Evolutionary conservation across 2,329 filamentous ascomycete species (phyloP).

Genomic region (Colletotrichum magnum): DNA sequence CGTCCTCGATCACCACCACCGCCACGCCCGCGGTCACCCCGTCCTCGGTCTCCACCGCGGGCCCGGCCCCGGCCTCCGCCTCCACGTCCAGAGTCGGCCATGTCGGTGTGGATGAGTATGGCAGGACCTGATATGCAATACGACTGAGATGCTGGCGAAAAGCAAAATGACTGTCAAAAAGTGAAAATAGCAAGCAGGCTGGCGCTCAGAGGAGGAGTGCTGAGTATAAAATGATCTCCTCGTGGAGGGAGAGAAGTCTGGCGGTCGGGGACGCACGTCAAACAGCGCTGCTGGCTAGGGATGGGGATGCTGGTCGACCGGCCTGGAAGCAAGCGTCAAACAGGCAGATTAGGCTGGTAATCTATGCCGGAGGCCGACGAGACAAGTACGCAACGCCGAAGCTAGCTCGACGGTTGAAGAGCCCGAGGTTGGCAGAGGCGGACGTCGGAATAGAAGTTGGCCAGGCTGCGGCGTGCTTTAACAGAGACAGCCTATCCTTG

Average conservation of each 20-base stretch:
- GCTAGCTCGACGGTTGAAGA: not conserved
- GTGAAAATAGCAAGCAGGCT: not conserved
- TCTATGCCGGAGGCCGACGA: constrained; percentile 28
- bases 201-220: not conserved
- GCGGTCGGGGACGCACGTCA: not conserved
- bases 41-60: constrained; percentile 40
- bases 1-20: constrained; percentile 4
- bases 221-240: not conserved
- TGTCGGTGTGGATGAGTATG: not conserved
- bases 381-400: not conserved
- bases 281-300: not conserved
- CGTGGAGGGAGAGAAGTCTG: too few species aligned
- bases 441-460: constrained; percentile 1
- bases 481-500: constrained; percentile 13
- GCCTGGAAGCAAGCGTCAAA: constrained; percentile 2
- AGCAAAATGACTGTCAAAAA: not conserved
- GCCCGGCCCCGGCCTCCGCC: constrained; percentile 4
- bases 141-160: not conserved
- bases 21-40: constrained; percentile 11
- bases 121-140: not conserved
- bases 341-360: not conserved
- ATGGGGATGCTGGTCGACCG: constrained; percentile 5
- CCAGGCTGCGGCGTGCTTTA: not conserved
- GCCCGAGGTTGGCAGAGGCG: not conserved
- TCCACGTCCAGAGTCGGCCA: constrained; percentile 34